Evolutionary conservation across 768 basidiomycete species (phyloP).

Genomic region (Fibroporia radiculosa): DNA sequence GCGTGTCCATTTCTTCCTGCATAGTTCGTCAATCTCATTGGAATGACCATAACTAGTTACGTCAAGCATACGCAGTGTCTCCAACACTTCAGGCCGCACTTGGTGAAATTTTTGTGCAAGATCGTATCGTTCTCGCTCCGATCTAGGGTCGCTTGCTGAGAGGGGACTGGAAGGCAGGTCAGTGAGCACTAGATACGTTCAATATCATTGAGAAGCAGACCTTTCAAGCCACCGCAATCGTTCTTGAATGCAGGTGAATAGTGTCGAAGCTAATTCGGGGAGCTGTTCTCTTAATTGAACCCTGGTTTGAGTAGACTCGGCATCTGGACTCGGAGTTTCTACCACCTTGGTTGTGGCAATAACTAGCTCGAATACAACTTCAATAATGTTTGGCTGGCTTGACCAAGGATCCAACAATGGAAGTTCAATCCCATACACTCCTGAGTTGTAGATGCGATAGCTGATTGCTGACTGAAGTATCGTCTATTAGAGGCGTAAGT

Average conservation of each 20-base stretch:
- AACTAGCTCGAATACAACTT: constrained; percentile 66
- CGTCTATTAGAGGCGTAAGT: constrained; percentile 35
- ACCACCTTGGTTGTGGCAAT: constrained; percentile 47
- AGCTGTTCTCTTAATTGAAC: constrained; percentile 46
- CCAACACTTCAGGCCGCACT: constrained; percentile 69
- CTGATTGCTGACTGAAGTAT: constrained; percentile 65
- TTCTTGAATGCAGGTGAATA: constrained; percentile 64
- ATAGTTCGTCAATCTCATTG: background rate
- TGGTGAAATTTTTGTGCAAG: constrained; percentile 61
- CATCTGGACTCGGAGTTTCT: constrained; percentile 29
- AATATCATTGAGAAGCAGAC: constrained; percentile 17
- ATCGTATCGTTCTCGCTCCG: constrained; percentile 47
- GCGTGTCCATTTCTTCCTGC: constrained; percentile 62
- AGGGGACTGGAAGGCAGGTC: constrained; percentile 39
- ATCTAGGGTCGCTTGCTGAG: constrained; percentile 39
- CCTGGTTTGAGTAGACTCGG: constrained; percentile 20
- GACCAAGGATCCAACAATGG: constrained; percentile 82
- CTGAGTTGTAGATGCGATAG: constrained; percentile 63
- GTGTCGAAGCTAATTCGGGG: constrained; percentile 51
- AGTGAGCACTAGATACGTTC: constrained; percentile 1
- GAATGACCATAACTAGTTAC: background rate
- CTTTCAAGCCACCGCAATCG: constrained; percentile 62
- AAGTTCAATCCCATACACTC: constrained; percentile 70
- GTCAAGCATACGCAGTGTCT: constrained; percentile 72
- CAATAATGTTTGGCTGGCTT: constrained; percentile 58